Conservation (phyloP, 2,329 filamentous ascomycete genomes). For the Aspergillus fumigatus region DNA sequence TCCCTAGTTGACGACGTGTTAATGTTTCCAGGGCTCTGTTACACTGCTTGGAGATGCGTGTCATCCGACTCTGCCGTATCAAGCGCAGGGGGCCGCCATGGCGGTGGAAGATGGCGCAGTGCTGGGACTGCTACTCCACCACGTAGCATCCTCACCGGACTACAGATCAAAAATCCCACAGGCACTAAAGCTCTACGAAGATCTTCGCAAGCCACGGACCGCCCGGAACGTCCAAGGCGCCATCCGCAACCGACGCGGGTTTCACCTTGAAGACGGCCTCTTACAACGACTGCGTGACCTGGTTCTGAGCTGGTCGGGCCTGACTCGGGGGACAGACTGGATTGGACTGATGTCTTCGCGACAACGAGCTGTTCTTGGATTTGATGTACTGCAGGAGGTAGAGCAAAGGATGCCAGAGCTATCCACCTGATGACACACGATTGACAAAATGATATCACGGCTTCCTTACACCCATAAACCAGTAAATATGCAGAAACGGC, state of each 20-base stretch:
- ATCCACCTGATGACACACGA: neutral
- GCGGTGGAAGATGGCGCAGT: constrained; percentile 64
- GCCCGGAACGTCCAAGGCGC: constrained; percentile 15
- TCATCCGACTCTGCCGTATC: constrained; percentile 58
- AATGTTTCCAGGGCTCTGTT: constrained; percentile 4
- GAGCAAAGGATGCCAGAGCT: neutral
- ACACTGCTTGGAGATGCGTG: constrained; percentile 51
- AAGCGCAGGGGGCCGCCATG: constrained; percentile 62
- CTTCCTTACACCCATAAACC: constrained; percentile 13
- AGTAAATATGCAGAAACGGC: constrained; percentile 17
- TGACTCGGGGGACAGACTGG: constrained; percentile 17
- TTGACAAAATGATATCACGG: too few relatives aligned
- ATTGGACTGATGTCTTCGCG: constrained; percentile 11
- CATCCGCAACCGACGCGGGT: constrained; percentile 9
- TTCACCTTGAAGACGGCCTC: constrained; percentile 17
- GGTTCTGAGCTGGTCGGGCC: constrained; percentile 7
- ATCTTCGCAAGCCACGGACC: constrained; percentile 13
- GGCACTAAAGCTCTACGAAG: constrained; percentile 12
- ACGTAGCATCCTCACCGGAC: constrained; percentile 37
- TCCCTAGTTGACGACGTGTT: neutral
- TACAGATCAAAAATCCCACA: neutral
- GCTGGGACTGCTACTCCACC: constrained; percentile 50
- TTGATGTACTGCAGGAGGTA: constrained; percentile 9
- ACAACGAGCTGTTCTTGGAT: constrained; percentile 9
- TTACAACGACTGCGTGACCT: constrained; percentile 12